These are phyloP conservation scores for Aurantiochytrium sp. DNA, from an alignment of 108 stramenopile species.

Conservation along the genomic window DNA sequence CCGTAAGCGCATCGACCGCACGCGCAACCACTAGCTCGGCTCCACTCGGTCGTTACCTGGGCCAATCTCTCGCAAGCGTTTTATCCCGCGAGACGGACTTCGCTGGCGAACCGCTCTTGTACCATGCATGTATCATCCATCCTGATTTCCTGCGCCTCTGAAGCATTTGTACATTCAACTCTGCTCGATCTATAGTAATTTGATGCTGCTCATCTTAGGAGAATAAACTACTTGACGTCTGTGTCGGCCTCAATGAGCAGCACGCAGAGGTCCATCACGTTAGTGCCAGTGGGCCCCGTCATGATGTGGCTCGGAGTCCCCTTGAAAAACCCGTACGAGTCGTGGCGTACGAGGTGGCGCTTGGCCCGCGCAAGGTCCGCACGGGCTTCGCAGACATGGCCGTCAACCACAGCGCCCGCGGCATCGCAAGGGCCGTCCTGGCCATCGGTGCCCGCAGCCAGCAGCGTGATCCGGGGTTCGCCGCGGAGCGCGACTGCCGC, in stretches of 20 bases:
- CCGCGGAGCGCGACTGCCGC: not conserved
- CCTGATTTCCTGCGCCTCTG: too few species aligned
- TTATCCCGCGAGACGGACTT: too few species aligned
- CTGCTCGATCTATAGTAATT: too few species aligned
- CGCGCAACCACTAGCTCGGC: not conserved
- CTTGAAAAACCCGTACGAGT: slow-evolving; percentile 14
- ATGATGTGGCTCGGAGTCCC: not conserved
- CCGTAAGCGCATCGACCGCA: slow-evolving; percentile 67
- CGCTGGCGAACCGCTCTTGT: too few species aligned
- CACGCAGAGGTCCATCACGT: slow-evolving; percentile 30
- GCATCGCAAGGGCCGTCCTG: slow-evolving; percentile 36
- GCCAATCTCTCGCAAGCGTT: too few species aligned
- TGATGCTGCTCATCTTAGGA: not conserved
- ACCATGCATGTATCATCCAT: too few species aligned
- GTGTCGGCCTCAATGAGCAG: not conserved
- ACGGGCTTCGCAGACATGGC: not conserved
- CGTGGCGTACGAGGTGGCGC: not conserved
- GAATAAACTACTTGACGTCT: not conserved
- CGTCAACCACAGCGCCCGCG: slow-evolving; percentile 14
- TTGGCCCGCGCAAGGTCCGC: not conserved
- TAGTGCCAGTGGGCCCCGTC: slow-evolving; percentile 35
- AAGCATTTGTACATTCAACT: too few species aligned
- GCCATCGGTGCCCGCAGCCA: slow-evolving; percentile 32
- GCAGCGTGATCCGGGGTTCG: not conserved
- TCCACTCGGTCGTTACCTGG: too few species aligned